Percentiles rank a stretch among this genome's conserved stretches.
Evolutionary conservation across 805 yeast species (phyloP).

Genomic region (Saccharomycopsis selenospora): DNA sequence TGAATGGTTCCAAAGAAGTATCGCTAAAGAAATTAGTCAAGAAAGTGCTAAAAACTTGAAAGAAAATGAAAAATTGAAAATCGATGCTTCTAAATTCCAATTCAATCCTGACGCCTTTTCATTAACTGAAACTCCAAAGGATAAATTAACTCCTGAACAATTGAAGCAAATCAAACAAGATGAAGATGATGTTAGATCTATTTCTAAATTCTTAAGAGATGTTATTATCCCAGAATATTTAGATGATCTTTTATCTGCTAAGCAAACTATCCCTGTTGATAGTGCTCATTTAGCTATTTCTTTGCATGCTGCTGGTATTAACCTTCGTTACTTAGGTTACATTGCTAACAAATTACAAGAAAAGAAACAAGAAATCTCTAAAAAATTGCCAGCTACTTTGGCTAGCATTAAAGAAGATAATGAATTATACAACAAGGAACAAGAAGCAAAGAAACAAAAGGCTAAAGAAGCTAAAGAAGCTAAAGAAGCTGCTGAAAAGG

Average conservation of each 20-base stretch:
- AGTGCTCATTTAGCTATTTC: conserved; percentile 64
- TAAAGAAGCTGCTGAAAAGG: conserved; percentile 23
- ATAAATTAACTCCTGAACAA: conserved; percentile 31
- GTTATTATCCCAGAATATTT: conserved; percentile 58
- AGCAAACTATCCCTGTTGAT: conserved; percentile 61
- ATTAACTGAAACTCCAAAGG: conserved; percentile 30
- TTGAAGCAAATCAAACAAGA: conserved; percentile 39
- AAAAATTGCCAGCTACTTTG: conserved; percentile 26
- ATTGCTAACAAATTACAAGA: conserved; percentile 36
- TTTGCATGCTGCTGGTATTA: conserved; percentile 79
- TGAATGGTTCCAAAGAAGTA: conserved; percentile 77
- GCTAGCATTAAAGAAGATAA: conserved; percentile 29
- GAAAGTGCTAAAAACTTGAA: conserved; percentile 41
- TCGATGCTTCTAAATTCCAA: conserved; percentile 46
- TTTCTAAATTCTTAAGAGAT: conserved; percentile 55
- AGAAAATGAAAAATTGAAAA: conserved; percentile 35
- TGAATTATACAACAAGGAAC: conserved; percentile 28
- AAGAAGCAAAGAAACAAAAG: conserved; percentile 28
- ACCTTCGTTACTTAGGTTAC: conserved; percentile 77
- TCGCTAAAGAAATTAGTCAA: conserved; percentile 43
- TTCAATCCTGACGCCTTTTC: conserved; percentile 78
- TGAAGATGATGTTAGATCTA: conserved; percentile 52
- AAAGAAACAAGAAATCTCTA: conserved; percentile 18
- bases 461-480: conserved; percentile 26
- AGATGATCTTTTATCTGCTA: conserved; percentile 42